These are phyloP conservation scores for Limonomyces culmigenus DNA, from an alignment of 1,284 basidiomycete genomes.

Conservation along the genomic window DNA sequence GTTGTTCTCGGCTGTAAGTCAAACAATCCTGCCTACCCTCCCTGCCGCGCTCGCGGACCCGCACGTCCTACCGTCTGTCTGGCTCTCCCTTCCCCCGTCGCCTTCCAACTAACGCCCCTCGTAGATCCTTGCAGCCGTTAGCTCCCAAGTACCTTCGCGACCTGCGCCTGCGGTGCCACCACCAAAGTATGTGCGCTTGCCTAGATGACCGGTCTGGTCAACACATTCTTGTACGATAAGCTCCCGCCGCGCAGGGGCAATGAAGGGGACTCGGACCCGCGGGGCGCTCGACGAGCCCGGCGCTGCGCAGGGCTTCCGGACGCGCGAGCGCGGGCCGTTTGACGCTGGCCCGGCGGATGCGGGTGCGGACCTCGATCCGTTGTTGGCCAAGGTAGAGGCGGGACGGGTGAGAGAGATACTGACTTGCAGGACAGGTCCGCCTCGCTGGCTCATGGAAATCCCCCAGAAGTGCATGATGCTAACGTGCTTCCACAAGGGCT, in stretches of 20 bases:
- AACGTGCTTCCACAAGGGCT: constrained; percentile 46
- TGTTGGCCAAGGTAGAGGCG: constrained; percentile 40
- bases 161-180: constrained; percentile 56
- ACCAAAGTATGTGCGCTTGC: constrained; percentile 48
- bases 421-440: not conserved
- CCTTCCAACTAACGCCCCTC: not conserved
- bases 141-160: constrained; percentile 57
- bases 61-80: not conserved
- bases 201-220: constrained; percentile 50
- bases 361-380: constrained; percentile 42
- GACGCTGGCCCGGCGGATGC: constrained; percentile 23
- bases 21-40: constrained; percentile 85
- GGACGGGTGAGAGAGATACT: constrained; percentile 25
- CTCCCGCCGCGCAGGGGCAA: constrained; percentile 9
- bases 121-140: constrained; percentile 45
- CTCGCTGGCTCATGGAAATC: not conserved
- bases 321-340: constrained; percentile 2
- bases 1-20: constrained; percentile 91
- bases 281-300: constrained; percentile 1
- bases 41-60: constrained; percentile 42
- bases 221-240: constrained; percentile 8
- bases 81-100: not conserved
- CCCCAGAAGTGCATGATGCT: constrained; percentile 29
- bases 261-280: constrained; percentile 6
- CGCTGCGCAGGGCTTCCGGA: not conserved